Evolutionary conservation across 768 basidiomycete genomes (phyloP).

Genomic region (Tricholoma sp.): DNA sequence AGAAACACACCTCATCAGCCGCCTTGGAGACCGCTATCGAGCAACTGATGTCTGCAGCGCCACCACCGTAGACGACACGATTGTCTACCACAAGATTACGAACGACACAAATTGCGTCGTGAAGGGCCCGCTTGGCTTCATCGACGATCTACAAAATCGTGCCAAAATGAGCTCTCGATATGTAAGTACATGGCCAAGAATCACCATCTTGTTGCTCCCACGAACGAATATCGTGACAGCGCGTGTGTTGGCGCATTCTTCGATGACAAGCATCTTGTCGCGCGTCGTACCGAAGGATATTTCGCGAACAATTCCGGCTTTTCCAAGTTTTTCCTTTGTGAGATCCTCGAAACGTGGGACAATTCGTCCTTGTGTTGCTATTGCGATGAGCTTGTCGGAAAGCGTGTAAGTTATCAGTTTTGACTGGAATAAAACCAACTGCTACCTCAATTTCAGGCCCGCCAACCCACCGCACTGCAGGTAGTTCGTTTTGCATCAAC

Average conservation of each 20-base stretch:
- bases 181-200: background rate
- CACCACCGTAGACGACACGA: conserved; percentile 97
- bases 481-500: conserved; percentile 95
- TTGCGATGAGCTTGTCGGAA: conserved; percentile 78
- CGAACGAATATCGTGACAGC: conserved; percentile 97
- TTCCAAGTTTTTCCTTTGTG: conserved; percentile 83
- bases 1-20: conserved; percentile 74
- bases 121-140: conserved; percentile 95
- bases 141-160: conserved; percentile 80
- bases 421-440: background rate
- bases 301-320: conserved; percentile 91
- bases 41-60: conserved; percentile 95
- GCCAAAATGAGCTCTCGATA: background rate
- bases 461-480: conserved; percentile 98
- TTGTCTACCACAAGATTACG: conserved; percentile 94
- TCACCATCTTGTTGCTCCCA: conserved; percentile 96
- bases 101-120: conserved; percentile 96
- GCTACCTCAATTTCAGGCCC: conserved; percentile 96
- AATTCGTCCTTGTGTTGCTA: conserved; percentile 96
- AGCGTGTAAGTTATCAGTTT: conserved; percentile 1
- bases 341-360: conserved; percentile 98
- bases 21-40: conserved; percentile 90
- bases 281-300: conserved; percentile 95
- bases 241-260: conserved; percentile 94
- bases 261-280: conserved; percentile 99